These are phyloP conservation scores for Besnoitia besnoiti DNA, from an alignment of 169 alveolate genomes.

Conservation along the genomic window DNA sequence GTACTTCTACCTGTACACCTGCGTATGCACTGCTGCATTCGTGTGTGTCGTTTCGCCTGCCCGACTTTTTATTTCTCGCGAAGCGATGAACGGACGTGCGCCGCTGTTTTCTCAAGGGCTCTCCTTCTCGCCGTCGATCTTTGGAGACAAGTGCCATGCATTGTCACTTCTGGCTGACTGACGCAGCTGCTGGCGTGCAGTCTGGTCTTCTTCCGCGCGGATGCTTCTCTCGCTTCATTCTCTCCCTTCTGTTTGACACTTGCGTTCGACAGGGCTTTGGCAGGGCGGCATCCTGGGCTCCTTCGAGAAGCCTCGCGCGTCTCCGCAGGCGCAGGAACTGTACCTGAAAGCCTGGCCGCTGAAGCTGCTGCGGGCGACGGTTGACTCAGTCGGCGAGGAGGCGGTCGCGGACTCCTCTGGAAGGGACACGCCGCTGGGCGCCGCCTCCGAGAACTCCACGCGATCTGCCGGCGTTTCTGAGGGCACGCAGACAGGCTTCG, in stretches of 20 bases:
- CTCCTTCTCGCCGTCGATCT: no score
- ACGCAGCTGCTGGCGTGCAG: no score
- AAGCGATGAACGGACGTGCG: no score
- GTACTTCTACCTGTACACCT: no score
- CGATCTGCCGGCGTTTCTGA: neutral
- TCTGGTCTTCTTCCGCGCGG: no score
- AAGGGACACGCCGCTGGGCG: neutral
- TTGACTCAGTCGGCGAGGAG: neutral
- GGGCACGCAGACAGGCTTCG: neutral
- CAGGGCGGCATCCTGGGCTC: slow-evolving; percentile 57
- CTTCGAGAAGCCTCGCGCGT: slow-evolving; percentile 60
- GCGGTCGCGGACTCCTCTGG: neutral
- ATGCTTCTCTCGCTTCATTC: neutral
- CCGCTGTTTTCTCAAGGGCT: no score
- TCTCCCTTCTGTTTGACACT: neutral
- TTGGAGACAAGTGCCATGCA: no score
- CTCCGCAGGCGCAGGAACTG: slow-evolving; percentile 32
- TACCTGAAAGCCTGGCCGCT: slow-evolving; percentile 57
- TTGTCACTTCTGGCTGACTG: no score
- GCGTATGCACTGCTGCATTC: neutral
- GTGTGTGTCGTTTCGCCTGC: no score
- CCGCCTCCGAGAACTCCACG: neutral
- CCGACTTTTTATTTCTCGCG: no score
- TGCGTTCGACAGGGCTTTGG: slow-evolving; percentile 25
- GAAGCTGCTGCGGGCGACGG: slow-evolving; percentile 41